These are phyloP conservation scores for Prunus padus DNA, from an alignment of 306 rosid genomes.

Conservation along the genomic window DNA sequence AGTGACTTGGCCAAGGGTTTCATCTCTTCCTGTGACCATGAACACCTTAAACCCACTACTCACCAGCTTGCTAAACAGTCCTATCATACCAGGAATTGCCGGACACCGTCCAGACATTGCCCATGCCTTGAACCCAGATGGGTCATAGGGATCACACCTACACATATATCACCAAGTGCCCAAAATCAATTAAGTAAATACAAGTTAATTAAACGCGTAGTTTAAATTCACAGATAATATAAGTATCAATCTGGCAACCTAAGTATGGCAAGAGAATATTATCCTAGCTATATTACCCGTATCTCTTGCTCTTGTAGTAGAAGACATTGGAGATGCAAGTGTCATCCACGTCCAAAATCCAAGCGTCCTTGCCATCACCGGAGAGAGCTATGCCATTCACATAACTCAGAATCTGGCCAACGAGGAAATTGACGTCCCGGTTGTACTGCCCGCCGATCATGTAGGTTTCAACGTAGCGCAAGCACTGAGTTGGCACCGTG, in stretches of 20 bases:
- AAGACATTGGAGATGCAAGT: constrained; percentile 72
- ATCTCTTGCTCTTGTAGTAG: constrained; percentile 48
- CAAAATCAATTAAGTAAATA: too few species aligned
- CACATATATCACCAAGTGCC: background rate
- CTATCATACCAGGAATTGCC: constrained; percentile 36
- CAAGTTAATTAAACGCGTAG: too few species aligned
- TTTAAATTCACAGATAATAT: too few species aligned
- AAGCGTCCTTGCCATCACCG: constrained; percentile 52
- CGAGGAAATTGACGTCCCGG: constrained; percentile 36
- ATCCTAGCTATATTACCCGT: constrained; percentile 43
- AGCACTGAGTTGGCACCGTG: constrained; percentile 60
- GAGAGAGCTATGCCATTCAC: constrained; percentile 24
- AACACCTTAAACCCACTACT: constrained; percentile 60
- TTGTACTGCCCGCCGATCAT: constrained; percentile 63
- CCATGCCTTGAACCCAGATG: constrained; percentile 66
- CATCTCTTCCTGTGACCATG: constrained; percentile 70
- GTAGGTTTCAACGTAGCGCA: constrained; percentile 39
- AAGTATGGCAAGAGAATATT: background rate
- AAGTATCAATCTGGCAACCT: background rate
- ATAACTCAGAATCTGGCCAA: constrained; percentile 37
- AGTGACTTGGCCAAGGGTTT: constrained; percentile 51
- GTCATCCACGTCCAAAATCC: constrained; percentile 80
- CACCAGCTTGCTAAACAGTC: constrained; percentile 38
- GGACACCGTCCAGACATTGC: constrained; percentile 55
- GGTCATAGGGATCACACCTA: constrained; percentile 83